Evolutionary conservation across 2,329 filamentous ascomycete species (phyloP), one percentile per base, ranked within the genome.

Genomic region (Zymoseptoria tritici): DNA sequence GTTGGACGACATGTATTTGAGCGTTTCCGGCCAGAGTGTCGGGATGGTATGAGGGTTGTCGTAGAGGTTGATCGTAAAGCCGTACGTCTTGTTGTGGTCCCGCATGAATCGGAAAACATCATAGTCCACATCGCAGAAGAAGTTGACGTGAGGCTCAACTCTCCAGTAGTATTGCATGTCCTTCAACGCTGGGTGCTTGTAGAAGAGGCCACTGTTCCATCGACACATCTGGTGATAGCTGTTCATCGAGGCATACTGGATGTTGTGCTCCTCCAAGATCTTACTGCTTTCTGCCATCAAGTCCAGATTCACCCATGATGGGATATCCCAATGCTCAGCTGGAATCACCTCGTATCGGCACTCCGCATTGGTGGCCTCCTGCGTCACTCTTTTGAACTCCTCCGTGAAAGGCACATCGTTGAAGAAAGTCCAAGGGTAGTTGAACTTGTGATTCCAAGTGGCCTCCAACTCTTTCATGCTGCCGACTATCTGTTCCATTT

Each of bases 141-240:
- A 99, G 77, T 97, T 91, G 51, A 99, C 94, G 66, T 97, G 96
- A 56, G 94, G 94, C 75, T 99, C 94, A 54, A 99, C 94, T 60
- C 94, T 90, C 94, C 94, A 99, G 81, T 99, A 99, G 81, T 90
- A 99, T 67, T 91, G 89, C 64, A 83, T 85, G 69, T 94, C 77
- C 65, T 85, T 80, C 59, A 99, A 83, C 0, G 91, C 92, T 0
- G 91, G 91, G 75, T 99, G 94, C 72, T 94, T 91, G 81, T 96
- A 97, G 81, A 99, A 99, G 76, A 97, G 82, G 71, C 94, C 94
- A 71, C 90, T 95, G 79, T 99, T 99, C 94, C 94, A 99, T 59
- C 94, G 87, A 74, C 94, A 99, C 94, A 99, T 99, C 73, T 97
- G 89, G 76, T 97, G 93, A 78, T 99, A 99, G 54, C 91, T 96